Evolutionary conservation across 2,329 filamentous ascomycete genomes (phyloP).

Genomic region (Penicillium hesseltinei): DNA sequence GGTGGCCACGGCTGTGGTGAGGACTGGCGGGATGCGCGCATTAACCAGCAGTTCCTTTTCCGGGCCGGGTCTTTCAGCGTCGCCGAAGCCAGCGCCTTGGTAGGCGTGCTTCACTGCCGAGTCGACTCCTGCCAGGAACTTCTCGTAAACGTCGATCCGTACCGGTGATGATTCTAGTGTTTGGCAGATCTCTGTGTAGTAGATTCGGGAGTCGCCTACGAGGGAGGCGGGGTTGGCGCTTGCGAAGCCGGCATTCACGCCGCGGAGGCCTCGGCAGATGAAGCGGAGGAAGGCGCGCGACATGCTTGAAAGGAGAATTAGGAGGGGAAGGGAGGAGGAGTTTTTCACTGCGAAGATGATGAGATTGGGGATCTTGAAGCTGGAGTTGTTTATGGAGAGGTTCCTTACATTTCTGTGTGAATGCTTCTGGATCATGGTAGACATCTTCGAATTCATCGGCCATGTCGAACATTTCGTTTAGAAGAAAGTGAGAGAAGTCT

Average conservation of each 20-base stretch:
- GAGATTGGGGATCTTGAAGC: slow-evolving; percentile 4
- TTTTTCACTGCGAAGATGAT: slow-evolving; percentile 31
- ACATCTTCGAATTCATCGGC: slow-evolving; percentile 40
- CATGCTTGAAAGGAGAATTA: slow-evolving; percentile 69
- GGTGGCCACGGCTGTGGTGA: slow-evolving; percentile 49
- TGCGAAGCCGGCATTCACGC: slow-evolving; percentile 50
- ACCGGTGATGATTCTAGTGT: slow-evolving; percentile 54
- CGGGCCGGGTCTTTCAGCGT: slow-evolving; percentile 46
- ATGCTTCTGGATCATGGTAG: slow-evolving; percentile 35
- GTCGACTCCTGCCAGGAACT: slow-evolving; percentile 63
- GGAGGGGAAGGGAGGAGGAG: slow-evolving; percentile 41
- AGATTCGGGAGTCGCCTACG: slow-evolving; percentile 38
- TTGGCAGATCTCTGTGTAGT: slow-evolving; percentile 56
- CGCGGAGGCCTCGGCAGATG: slow-evolving; percentile 62
- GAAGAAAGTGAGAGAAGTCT: slow-evolving; percentile 59
- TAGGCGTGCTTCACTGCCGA: slow-evolving; percentile 62
- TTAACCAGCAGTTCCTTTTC: slow-evolving; percentile 56
- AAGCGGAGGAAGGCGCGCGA: slow-evolving; percentile 71
- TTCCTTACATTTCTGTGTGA: slow-evolving; percentile 36
- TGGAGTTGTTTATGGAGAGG: background rate
- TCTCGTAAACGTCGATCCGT: slow-evolving; percentile 62
- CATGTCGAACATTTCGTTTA: slow-evolving; percentile 53
- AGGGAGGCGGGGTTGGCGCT: slow-evolving; percentile 41
- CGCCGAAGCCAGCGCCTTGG: slow-evolving; percentile 44
- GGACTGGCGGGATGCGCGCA: slow-evolving; percentile 51